phyloP scores from a whole-genome alignment of 352 stramenopile genomes.

The Saprolegnia diclina region DNA sequence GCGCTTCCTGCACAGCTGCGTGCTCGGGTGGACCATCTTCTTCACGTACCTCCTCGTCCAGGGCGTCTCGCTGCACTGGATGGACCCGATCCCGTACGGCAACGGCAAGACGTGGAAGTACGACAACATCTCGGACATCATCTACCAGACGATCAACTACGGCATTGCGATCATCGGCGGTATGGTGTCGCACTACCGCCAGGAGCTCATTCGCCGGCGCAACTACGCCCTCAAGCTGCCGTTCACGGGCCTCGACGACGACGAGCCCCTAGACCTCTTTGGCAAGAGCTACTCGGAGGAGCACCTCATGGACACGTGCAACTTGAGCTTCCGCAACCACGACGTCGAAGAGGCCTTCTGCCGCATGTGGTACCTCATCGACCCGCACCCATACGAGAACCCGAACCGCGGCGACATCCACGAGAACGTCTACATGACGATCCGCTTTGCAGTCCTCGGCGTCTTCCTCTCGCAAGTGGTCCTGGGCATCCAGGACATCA shows the following conservation, averaged over 20 bases:
- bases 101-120: constrained; percentile 33
- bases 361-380: constrained; percentile 81
- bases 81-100: constrained; percentile 34
- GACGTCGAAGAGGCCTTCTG: constrained; percentile 78
- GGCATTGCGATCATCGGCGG: constrained; percentile 67
- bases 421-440: constrained; percentile 60
- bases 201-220: constrained; percentile 61
- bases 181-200: constrained; percentile 81
- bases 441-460: constrained; percentile 68
- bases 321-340: constrained; percentile 61
- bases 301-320: constrained; percentile 56
- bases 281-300: constrained; percentile 70
- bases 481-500: constrained; percentile 69
- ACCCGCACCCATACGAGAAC: constrained; percentile 79
- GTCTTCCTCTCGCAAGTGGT: constrained; percentile 66
- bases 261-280: constrained; percentile 51
- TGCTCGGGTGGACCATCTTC: constrained; percentile 67
- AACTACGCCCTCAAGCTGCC: constrained; percentile 75
- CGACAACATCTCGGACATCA: constrained; percentile 67
- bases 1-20: constrained; percentile 67
- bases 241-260: constrained; percentile 63
- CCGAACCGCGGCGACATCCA: constrained; percentile 70
- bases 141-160: constrained; percentile 81
- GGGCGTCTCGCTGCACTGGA: constrained; percentile 32
- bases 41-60: constrained; percentile 61